These are phyloP conservation scores for Stemphylium vesicarium DNA, from an alignment of 2,329 filamentous ascomycete genomes.

Conservation along the genomic window DNA sequence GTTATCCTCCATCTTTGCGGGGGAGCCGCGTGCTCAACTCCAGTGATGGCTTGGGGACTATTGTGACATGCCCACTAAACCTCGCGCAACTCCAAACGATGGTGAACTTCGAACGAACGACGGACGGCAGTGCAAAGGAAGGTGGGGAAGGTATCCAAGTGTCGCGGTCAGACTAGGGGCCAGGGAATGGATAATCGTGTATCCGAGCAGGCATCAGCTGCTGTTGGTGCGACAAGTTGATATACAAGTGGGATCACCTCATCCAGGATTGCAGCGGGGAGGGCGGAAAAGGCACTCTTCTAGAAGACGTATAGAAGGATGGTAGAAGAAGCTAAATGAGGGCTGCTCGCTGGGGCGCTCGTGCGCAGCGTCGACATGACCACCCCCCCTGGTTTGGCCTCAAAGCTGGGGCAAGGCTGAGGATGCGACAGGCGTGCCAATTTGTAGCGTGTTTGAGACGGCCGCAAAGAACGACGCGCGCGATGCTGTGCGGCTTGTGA, in stretches of 20 bases:
- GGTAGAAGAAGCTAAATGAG: conserved; percentile 39
- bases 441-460: conserved; percentile 41
- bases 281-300: conserved; percentile 45
- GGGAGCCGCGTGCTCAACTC: conserved; percentile 18
- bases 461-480: not conserved
- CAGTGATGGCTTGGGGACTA: conserved; percentile 10
- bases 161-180: conserved; percentile 27
- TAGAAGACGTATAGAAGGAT: conserved; percentile 46
- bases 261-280: conserved; percentile 42
- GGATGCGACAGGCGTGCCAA: conserved; percentile 33
- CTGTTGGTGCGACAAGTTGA: conserved; percentile 46
- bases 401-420: conserved; percentile 48
- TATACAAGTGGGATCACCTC: conserved; percentile 44
- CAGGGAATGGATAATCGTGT: conserved; percentile 44
- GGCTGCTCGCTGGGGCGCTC: conserved; percentile 36
- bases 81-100: conserved; percentile 14
- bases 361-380: conserved; percentile 37
- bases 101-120: conserved; percentile 15
- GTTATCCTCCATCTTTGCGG: conserved; percentile 42
- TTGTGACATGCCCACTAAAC: conserved; percentile 29
- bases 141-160: conserved; percentile 29
- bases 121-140: conserved; percentile 23
- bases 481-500: not conserved
- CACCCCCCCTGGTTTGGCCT: conserved; percentile 37
- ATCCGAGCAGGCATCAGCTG: conserved; percentile 39